A percentile compares a stretch with the other conserved stretches of the same genome.
Conservation (phyloP, 192 early-diverging fungal genomes). For the Coemansia sp. region DNA sequence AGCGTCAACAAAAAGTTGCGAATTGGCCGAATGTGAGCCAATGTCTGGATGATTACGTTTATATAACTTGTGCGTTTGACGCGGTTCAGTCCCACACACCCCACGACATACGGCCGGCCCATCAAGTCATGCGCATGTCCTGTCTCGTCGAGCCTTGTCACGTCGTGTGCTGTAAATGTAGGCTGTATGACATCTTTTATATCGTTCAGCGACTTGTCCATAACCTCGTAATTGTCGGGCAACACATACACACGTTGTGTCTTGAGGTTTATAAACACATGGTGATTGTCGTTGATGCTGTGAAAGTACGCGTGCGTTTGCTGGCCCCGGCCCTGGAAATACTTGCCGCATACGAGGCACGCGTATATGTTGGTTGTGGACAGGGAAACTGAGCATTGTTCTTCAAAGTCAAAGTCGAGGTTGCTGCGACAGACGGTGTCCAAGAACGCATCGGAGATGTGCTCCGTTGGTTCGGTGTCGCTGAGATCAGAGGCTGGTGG, state of each 20-base stretch:
- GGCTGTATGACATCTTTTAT: slow-evolving; percentile 91
- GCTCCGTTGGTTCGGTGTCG: neutral
- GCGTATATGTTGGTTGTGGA: slow-evolving; percentile 93
- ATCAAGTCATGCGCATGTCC: slow-evolving; percentile 72
- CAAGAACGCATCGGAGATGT: slow-evolving; percentile 62
- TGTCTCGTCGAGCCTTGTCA: slow-evolving; percentile 65
- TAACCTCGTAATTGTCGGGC: slow-evolving; percentile 92
- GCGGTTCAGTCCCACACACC: slow-evolving; percentile 92
- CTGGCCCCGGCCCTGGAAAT: slow-evolving; percentile 89
- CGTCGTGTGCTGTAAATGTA: slow-evolving; percentile 67
- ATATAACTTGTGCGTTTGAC: slow-evolving; percentile 95
- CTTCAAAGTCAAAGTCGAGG: slow-evolving; percentile 99
- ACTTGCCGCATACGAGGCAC: slow-evolving; percentile 95
- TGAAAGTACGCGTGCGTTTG: slow-evolving; percentile 94
- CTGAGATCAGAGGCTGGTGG: neutral
- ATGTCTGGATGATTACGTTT: slow-evolving; percentile 85
- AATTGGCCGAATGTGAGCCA: slow-evolving; percentile 84
- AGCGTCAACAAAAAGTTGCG: slow-evolving; percentile 73
- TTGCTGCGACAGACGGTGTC: slow-evolving; percentile 82
- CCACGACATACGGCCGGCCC: slow-evolving; percentile 82
- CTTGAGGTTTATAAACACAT: slow-evolving; percentile 90
- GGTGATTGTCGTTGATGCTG: slow-evolving; percentile 91
- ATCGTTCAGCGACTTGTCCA: slow-evolving; percentile 81
- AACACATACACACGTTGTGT: slow-evolving; percentile 76
- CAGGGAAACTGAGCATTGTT: slow-evolving; percentile 93